Base-by-base conservation (phyloP, 2,329 filamentous ascomycete species). In the Cercospora janseana region DNA sequence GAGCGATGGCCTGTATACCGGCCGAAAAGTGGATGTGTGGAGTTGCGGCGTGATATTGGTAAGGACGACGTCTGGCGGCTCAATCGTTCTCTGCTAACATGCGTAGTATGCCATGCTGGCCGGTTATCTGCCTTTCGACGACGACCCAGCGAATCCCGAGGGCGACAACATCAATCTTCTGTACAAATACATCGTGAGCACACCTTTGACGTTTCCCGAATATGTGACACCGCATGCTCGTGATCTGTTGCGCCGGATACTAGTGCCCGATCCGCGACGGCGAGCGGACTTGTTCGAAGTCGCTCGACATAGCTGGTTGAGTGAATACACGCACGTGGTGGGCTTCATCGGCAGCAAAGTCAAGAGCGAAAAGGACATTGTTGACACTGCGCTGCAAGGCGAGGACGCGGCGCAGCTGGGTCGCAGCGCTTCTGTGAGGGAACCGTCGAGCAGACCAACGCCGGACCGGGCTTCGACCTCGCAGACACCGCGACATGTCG, bases 171-270 rank as follows among this genome's bases (percentile, higher is more conserved):
- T 98, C 75, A 98, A 98, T 69, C 79, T 98, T 8, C 78, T 98
- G 21, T 98, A 98, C 79, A 97, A 97, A 74, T 98, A 98, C 72
- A 98, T 98, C 62, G 92, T 96, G 52, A 94, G 89, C 48, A 98
- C 93, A 1, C 91, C 92, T 27, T 80, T 98, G 32, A 97, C 92
- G 3, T 98, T 98, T 69, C 93, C 93, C 55, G 93, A 98, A 83
- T 97, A 97, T 68, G 93, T 98, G 60, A 95, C 93, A 6, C 93
- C 93, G 6, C 93, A 98, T 70, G 92, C 93, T 16, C 82, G 93
- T 63, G 93, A 98, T 70, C 79, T 98, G 0, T 76, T 98, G 38
- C 85, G 93, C 54, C 84, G 93, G 46, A 98, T 98, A 53, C 79
- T 98, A 34, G 93, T 98, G 0, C 92, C 93, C 4, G 93, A 97